Base-by-base conservation (phyloP, 495 filamentous ascomycete species). In the Pyrenopolyporus hunteri region DNA sequence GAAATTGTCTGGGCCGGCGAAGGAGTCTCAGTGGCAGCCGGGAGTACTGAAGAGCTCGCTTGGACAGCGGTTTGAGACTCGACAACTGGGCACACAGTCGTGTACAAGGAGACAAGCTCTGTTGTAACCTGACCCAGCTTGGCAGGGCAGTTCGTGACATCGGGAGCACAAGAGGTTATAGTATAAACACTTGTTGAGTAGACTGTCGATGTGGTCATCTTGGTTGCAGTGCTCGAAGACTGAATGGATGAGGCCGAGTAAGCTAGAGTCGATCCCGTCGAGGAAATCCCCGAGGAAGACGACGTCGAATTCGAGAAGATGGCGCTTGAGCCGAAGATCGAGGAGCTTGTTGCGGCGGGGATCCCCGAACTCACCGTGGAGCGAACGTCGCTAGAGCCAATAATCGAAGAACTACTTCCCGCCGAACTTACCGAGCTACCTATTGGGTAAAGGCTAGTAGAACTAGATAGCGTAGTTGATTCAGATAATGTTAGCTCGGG, bases 131-230 rank as follows among this genome's bases (percentile, higher is more conserved):
- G 58, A 75, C 82, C 40, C 71, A 83, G 16, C 69, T 57, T 31
- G 68, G 79, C 80, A 11, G 85, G 85, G 74, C 86, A 89, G 66
- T 84, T 70, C 48, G 80, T 83, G n/a, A 87, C 80, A 5, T 72
- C 79, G 1, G 85, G 69, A 6, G 78, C 77, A 67, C 84, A 87
- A 53, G 78, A 80, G 2, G 82, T 84, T 65, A 86, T 74, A 4
- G 86, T 87, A 53, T 82, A 74, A 63, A 79, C 74, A 47, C 75
- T 80, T 7, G 85, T 89, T 11, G 77, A 72, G 69, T 79, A 86
- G 13, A 87, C 74, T 35, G 86, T 87, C 6, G 84, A 87, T 20
- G 80, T 83, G 46, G 83, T 85, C 25, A 73, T 76, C 31, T 72
- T 26, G 28, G 49, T 48, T 3, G 31, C 42, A 16, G 52, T 49